Base-by-base conservation (phyloP, 352 stramenopile genomes). In the Phytophthora pseudosyringae region DNA sequence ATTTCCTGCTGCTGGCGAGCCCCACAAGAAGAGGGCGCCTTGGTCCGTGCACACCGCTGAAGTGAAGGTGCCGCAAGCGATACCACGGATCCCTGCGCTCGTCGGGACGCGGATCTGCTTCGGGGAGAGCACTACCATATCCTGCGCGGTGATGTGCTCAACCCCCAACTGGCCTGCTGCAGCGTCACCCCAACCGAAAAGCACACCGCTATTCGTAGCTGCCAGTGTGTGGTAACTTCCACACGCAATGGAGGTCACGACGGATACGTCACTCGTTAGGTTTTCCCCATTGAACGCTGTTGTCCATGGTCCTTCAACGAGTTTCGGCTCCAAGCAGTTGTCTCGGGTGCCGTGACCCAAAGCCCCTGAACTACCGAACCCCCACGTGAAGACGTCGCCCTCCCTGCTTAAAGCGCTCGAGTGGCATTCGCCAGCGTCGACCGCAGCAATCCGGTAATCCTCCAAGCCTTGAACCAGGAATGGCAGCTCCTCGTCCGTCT, bases 331-430 rank as follows among this genome's bases (percentile, higher is more conserved):
- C 8, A 89, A 60, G 3, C 65, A 70, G 48, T 93, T 93, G 2
- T 94, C 84, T 52, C 74, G 59, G 5, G 67, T 75, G 1, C 77
- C 86, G 38, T 83, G 80, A 5, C 89, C 89, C 7, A 97, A 61
- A 12, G 89, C 88, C 2, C 88, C 88, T 1, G 86, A 95, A 26
- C 67, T 82, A n/a, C 89, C 88, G 46, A 95, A 95, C 0, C 89
- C 88, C 88, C 88, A 97, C 13, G 86, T 96, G 35, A 87, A 97
- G 10, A 97, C 72, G 9, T 90, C 68, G 4, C 88, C 89, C 1
- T 81, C 64, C 33, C 69, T 53, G 32, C 64, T 90, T 36, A 96
- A 53, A 4, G 83, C 89, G 45, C 68, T 80, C 1, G 88, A 95
- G 41, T 97, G 89, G 44, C 87, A 94, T 53, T 96, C 88, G 4